phyloP scores from a whole-genome alignment of 441 rosid species.

The Erysimum cheiri region DNA sequence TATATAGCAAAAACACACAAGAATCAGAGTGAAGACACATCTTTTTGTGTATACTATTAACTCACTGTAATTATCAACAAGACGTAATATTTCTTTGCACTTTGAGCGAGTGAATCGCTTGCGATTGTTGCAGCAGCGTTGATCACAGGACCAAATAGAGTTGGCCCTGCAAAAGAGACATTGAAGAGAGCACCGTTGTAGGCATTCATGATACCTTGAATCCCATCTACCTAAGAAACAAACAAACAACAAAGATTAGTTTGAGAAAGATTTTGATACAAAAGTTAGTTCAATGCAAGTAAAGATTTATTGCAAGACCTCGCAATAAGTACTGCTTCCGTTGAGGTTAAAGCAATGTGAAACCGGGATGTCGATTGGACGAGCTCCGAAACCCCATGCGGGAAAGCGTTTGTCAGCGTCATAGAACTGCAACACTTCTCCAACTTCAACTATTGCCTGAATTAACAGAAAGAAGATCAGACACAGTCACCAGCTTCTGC shows the following conservation, averaged over 20 bases:
- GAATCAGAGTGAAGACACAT: background rate
- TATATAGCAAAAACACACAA: conserved; percentile 12
- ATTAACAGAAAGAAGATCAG: background rate
- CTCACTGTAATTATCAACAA: conserved; percentile 89
- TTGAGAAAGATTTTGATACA: background rate
- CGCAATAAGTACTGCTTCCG: conserved; percentile 79
- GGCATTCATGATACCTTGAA: conserved; percentile 83
- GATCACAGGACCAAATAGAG: conserved; percentile 92
- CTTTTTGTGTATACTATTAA: background rate
- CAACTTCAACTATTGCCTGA: conserved; percentile 92
- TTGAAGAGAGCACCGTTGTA: conserved; percentile 82
- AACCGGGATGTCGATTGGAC: conserved; percentile 89
- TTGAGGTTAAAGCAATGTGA: conserved; percentile 94
- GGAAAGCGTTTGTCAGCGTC: conserved; percentile 86
- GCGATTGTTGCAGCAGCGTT: conserved; percentile 75
- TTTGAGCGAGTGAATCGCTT: conserved; percentile 67
- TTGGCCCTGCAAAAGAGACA: conserved; percentile 96
- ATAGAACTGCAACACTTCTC: conserved; percentile 88
- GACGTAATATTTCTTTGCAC: conserved; percentile 62
- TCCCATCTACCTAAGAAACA: conserved; percentile 76
- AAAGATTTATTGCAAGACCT: conserved; percentile 50
- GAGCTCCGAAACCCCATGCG: conserved; percentile 98
- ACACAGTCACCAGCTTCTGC: conserved; percentile 9
- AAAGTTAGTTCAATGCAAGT: background rate
- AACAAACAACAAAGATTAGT: background rate